These are phyloP conservation scores for Wickerhamiella brachini DNA, from an alignment of 805 yeast species.

Conservation along the genomic window DNA sequence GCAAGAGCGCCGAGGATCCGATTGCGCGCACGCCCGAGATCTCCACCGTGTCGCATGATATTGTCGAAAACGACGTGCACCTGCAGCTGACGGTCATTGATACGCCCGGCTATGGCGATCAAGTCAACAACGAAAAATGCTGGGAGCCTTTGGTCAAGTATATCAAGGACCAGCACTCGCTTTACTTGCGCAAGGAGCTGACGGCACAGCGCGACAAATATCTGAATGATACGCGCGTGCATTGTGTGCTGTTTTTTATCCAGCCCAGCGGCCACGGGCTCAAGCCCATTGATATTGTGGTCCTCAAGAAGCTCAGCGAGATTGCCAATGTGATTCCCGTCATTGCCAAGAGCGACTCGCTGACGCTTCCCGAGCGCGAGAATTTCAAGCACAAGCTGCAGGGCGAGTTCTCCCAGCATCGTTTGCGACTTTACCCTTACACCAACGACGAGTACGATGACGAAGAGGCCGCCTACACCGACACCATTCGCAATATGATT, in stretches of 20 bases:
- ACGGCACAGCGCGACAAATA: slow-evolving; percentile 82
- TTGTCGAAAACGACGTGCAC: slow-evolving; percentile 77
- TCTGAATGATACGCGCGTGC: slow-evolving; percentile 82
- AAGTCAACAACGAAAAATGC: slow-evolving; percentile 83
- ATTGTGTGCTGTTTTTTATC: slow-evolving; percentile 80
- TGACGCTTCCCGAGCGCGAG: slow-evolving; percentile 74
- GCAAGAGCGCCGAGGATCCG: slow-evolving; percentile 54
- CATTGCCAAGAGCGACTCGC: slow-evolving; percentile 84
- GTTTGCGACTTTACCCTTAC: slow-evolving; percentile 66
- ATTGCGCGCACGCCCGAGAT: slow-evolving; percentile 80
- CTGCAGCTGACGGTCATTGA: slow-evolving; percentile 81
- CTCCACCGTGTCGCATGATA: slow-evolving; percentile 29
- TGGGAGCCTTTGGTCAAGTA: slow-evolving; percentile 95
- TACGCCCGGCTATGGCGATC: slow-evolving; percentile 98
- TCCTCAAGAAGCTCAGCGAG: slow-evolving; percentile 71
- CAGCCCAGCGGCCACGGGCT: slow-evolving; percentile 84
- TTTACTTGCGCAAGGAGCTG: slow-evolving; percentile 80
- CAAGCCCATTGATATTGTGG: slow-evolving; percentile 67
- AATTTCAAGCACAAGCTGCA: slow-evolving; percentile 61
- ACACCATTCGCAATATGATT: slow-evolving; percentile 27
- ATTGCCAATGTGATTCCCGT: slow-evolving; percentile 90
- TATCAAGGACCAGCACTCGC: slow-evolving; percentile 89
- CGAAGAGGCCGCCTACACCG: slow-evolving; percentile 24
- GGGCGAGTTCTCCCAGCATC: slow-evolving; percentile 57
- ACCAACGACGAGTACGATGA: slow-evolving; percentile 39